phyloP scores from a whole-genome alignment of 371 early-diverging fungal genomes.

The Phascolomyces articulosus region DNA sequence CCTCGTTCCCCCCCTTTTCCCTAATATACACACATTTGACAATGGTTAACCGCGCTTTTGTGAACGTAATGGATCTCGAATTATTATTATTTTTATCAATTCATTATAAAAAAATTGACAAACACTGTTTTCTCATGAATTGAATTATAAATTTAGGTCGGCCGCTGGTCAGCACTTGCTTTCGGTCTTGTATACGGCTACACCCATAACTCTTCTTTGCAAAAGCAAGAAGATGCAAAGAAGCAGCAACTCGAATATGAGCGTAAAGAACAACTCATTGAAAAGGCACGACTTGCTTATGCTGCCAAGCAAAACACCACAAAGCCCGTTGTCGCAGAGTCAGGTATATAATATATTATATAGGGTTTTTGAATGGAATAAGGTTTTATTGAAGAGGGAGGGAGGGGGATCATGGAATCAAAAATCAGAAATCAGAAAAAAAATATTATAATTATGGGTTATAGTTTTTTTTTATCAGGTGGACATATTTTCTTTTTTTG shows the following conservation, averaged over 20 bases:
- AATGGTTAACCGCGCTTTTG: conserved; percentile 50
- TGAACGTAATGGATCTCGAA: conserved; percentile 27
- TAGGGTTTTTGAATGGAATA: too few species aligned
- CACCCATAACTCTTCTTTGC: conserved; percentile 68
- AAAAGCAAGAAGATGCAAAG: conserved; percentile 60
- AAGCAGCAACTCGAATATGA: conserved; percentile 63
- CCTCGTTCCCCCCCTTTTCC: background rate
- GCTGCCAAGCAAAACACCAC: conserved; percentile 55
- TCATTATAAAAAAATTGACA: background rate
- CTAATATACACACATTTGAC: background rate
- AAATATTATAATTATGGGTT: background rate
- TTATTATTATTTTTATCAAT: background rate
- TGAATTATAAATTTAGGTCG: conserved; percentile 49
- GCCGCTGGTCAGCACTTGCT: conserved; percentile 78
- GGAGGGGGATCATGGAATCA: too few species aligned
- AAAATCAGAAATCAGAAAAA: background rate
- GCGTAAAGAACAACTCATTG: conserved; percentile 71
- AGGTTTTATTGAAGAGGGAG: too few species aligned
- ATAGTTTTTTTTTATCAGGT: background rate
- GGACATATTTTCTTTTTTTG: background rate
- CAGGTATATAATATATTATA: conserved; percentile 21
- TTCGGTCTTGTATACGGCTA: conserved; percentile 76
- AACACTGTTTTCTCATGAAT: background rate
- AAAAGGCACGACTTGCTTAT: conserved; percentile 72
- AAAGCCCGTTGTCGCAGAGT: conserved; percentile 18